phyloP scores from a whole-genome alignment of 2,329 filamentous ascomycete species.

The Phaeophleospora eucalypticola region DNA sequence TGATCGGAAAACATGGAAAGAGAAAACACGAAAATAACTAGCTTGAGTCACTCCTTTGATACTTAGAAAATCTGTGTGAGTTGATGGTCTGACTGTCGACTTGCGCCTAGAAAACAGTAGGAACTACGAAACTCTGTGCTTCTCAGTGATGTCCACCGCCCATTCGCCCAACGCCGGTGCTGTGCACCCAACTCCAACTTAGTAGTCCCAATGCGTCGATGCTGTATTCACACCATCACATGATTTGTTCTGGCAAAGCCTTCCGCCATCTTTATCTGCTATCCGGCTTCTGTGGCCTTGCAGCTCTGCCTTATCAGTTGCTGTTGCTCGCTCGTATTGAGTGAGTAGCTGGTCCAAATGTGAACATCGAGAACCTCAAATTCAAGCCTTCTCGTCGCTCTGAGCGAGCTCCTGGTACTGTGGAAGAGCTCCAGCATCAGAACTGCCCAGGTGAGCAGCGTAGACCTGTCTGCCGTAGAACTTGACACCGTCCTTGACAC shows the following conservation, averaged over 20 bases:
- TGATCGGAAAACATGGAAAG: background rate
- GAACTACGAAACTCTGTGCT: background rate
- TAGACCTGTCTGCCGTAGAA: slow-evolving; percentile 10
- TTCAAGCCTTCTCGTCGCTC: slow-evolving; percentile 1
- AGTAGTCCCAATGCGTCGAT: no score
- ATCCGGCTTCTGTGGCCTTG: no score
- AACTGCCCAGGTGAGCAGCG: background rate
- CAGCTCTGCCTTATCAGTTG: no score
- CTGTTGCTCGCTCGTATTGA: no score
- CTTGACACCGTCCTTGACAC: slow-evolving; percentile 10
- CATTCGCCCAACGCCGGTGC: no score
- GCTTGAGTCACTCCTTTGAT: slow-evolving; percentile 4
- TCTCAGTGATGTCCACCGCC: no score
- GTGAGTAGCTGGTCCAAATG: background rate
- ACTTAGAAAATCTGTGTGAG: background rate
- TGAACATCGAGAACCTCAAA: background rate
- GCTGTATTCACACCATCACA: no score
- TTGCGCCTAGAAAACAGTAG: background rate
- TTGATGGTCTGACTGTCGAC: background rate
- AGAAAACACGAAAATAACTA: background rate
- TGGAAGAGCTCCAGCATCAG: background rate
- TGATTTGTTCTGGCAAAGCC: no score
- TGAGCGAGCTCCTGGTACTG: background rate
- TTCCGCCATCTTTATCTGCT: no score
- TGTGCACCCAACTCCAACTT: no score